A percentile compares a stretch with the other conserved stretches of the same genome.
Conservation (phyloP, 306 rosid genomes). For the Ziziphus jujuba region DNA sequence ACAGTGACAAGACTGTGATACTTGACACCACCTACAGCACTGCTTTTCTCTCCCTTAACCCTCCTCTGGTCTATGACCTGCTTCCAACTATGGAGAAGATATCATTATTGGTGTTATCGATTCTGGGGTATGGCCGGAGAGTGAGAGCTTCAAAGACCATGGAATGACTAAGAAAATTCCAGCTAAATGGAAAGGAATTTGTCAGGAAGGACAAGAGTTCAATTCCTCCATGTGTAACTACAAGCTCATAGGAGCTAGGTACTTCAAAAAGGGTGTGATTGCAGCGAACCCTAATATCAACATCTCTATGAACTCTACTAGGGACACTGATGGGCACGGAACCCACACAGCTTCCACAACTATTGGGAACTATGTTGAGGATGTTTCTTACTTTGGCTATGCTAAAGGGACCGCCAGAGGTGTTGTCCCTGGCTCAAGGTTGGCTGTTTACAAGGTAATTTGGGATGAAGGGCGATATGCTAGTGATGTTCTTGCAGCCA, state of each 20-base stretch:
- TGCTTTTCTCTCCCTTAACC: slow-evolving; percentile 24
- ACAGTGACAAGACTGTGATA: slow-evolving; percentile 7
- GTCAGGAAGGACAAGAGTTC: slow-evolving; percentile 27
- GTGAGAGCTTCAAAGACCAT: slow-evolving; percentile 26
- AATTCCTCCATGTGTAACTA: slow-evolving; percentile 25
- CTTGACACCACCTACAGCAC: slow-evolving; percentile 34
- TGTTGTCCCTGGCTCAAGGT: background rate
- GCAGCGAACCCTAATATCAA: background rate
- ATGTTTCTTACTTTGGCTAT: background rate
- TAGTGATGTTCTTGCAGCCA: slow-evolving; percentile 6
- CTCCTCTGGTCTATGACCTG: slow-evolving; percentile 21
- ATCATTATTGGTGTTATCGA: slow-evolving; percentile 28
- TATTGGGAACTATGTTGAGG: background rate
- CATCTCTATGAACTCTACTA: background rate
- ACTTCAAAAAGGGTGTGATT: slow-evolving; percentile 15
- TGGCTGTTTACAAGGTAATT: slow-evolving; percentile 11
- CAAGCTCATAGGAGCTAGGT: slow-evolving; percentile 19
- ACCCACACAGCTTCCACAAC: background rate
- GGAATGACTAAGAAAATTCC: slow-evolving; percentile 22
- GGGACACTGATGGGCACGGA: background rate
- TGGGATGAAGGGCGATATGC: background rate
- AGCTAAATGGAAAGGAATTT: slow-evolving; percentile 30
- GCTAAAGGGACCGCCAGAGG: slow-evolving; percentile 3
- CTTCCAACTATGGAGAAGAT: slow-evolving; percentile 24
- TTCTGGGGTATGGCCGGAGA: slow-evolving; percentile 34